Percentiles rank a stretch among this genome's conserved stretches.
phyloP scores from a whole-genome alignment of 2,329 filamentous ascomycete genomes.

The Chalara sp. region DNA sequence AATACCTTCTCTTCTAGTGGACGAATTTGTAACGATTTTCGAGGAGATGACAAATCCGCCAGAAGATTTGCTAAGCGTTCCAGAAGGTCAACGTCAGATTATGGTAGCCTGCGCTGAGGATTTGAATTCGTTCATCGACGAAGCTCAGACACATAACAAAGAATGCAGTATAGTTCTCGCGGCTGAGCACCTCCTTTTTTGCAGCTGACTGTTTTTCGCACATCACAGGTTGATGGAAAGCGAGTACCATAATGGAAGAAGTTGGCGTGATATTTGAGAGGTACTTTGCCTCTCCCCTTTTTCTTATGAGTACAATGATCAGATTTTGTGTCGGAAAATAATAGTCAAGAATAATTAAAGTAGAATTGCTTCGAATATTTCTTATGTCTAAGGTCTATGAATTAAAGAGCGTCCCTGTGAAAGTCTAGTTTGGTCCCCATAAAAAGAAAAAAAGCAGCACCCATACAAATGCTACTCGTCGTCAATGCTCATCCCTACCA shows the following conservation, averaged over 20 bases:
- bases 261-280: slow-evolving; percentile 98
- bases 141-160: slow-evolving; percentile 36
- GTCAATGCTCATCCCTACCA: too few species aligned
- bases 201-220: slow-evolving; percentile 75
- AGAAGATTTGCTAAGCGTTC: slow-evolving; percentile 81
- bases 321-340: slow-evolving; percentile 27
- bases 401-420: too few species aligned
- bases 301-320: neutral
- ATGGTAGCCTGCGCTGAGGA: slow-evolving; percentile 65
- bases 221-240: slow-evolving; percentile 81
- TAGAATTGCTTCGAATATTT: too few species aligned
- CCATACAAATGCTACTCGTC: too few species aligned
- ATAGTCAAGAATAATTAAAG: too few species aligned
- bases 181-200: slow-evolving; percentile 79
- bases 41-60: slow-evolving; percentile 62
- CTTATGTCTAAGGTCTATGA: too few species aligned
- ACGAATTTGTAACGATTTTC: slow-evolving; percentile 62
- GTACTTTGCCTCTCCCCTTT: slow-evolving; percentile 35
- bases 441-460: too few species aligned
- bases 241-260: slow-evolving; percentile 74
- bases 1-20: slow-evolving; percentile 28
- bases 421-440: too few species aligned
- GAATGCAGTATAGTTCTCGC: slow-evolving; percentile 82
- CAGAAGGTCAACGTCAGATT: slow-evolving; percentile 79
- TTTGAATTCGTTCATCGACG: slow-evolving; percentile 65